Percentiles rank a stretch among this genome's conserved stretches.
phyloP scores from a whole-genome alignment of 148 eudicot species.

The Mesembryanthemum crystallinum region DNA sequence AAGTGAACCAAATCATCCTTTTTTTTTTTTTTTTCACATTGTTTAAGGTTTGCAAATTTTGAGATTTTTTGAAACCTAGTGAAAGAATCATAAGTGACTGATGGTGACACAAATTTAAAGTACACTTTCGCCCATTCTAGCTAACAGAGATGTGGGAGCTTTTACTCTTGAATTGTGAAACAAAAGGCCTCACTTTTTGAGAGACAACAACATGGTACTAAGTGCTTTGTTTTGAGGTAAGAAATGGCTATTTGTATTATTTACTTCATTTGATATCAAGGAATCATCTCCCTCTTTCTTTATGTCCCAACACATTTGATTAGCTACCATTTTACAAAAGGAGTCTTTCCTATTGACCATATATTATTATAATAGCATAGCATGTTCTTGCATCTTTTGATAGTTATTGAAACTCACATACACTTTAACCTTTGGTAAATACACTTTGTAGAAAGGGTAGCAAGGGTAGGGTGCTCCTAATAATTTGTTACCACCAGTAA shows the following conservation, averaged over 20 bases:
- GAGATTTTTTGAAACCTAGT: background rate
- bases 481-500: too few relatives aligned
- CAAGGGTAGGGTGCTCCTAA: too few relatives aligned
- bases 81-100: background rate
- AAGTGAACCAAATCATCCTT: background rate
- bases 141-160: background rate
- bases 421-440: too few relatives aligned
- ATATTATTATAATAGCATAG: too few relatives aligned
- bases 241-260: background rate
- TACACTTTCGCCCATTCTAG: background rate
- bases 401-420: too few relatives aligned
- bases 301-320: too few relatives aligned
- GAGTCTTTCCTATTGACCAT: too few relatives aligned
- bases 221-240: too few relatives aligned
- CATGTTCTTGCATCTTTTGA: too few relatives aligned
- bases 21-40: background rate
- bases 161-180: background rate
- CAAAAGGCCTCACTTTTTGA: background rate
- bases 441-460: too few relatives aligned
- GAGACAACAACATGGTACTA: background rate
- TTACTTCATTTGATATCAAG: background rate
- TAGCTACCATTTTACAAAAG: too few relatives aligned
- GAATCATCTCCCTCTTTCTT: too few relatives aligned
- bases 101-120: background rate
- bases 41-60: conserved; percentile 1